Conservation (phyloP, 1,284 basidiomycete species). For the Garcileccinum viscosum region DNA sequence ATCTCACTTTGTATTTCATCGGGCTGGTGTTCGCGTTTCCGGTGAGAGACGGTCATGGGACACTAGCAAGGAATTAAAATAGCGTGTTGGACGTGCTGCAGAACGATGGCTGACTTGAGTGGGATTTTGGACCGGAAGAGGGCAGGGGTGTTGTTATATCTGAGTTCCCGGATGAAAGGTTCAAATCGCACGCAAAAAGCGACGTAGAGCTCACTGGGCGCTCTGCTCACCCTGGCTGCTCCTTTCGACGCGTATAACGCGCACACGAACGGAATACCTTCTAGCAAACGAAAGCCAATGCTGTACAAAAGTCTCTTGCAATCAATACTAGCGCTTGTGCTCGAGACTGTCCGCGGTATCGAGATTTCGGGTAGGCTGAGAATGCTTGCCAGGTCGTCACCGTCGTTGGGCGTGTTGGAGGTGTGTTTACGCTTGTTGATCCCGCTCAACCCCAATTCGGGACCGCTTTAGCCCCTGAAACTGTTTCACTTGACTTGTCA, state of each 20-base stretch:
- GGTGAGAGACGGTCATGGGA: conserved; percentile 76
- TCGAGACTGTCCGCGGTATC: background rate
- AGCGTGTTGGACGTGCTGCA: background rate
- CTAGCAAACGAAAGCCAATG: background rate
- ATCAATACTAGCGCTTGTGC: background rate
- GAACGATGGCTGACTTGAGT: conserved; percentile 1
- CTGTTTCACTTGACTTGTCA: too few relatives aligned
- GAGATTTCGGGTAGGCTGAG: background rate
- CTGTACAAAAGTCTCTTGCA: background rate
- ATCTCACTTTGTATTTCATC: conserved; percentile 77
- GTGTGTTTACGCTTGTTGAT: conserved; percentile 29
- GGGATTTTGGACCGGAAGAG: background rate
- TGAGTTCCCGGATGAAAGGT: conserved; percentile 1
- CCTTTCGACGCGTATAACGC: background rate
- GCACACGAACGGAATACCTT: background rate
- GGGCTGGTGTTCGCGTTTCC: conserved; percentile 73
- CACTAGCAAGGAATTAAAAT: background rate
- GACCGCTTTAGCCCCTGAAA: background rate
- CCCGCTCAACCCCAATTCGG: conserved; percentile 7
- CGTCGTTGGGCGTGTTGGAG: conserved; percentile 23
- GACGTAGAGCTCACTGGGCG: conserved; percentile 7
- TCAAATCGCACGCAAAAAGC: conserved; percentile 2
- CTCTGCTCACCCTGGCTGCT: background rate
- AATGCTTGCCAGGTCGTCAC: conserved; percentile 7
- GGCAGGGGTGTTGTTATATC: background rate